Evolutionary conservation across 495 filamentous ascomycete genomes (phyloP), one percentile per base, ranked within the genome.

Genomic region (Neurospora sp.): DNA sequence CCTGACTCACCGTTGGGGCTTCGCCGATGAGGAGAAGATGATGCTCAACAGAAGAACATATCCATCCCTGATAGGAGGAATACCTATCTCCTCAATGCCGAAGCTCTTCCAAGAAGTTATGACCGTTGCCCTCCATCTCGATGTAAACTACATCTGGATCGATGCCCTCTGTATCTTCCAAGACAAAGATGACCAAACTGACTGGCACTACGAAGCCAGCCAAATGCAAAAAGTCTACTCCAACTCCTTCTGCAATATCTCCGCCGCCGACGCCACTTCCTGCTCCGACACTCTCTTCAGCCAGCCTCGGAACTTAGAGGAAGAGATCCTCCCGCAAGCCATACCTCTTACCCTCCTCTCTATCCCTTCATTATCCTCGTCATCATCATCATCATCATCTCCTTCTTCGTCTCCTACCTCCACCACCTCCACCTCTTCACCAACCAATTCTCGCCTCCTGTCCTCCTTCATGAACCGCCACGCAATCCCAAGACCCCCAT

Each of bases 61-160:
- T 38, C 2, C 24, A 69, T 21, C 28, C 43, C 13, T 72, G 4
- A 59, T 2, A 15, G 24, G 11, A 15, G 48, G 48, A 7, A 7
- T 59, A 7, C 24, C 48, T 59, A 5, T 31, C n/a, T 59, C 48
- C 10, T 31, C 48, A 31, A 59, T 59, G 48, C 48, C 48, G 11
- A 59, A 7, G 48, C 48, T 59, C 39, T 73, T 73, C 37, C 69
- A 71, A 31, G 34, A 75, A 8, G 62, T 70, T 3, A 43, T 75
- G 6, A 38, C 15, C 17, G 6, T 71, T 28, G 59, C 73, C 8
- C 72, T 70, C 54, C 48, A 39, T n/a, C 69, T 74, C 5, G 70
- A 24, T 7, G 28, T 80, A 7, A 31, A 72, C 36, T 77, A 75
- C 59, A 70, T 80, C 59, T 80, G 78, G 78, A 77, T 80, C 43